phyloP scores from a whole-genome alignment of 441 rosid species.

The Gossypium schwendimanii region DNA sequence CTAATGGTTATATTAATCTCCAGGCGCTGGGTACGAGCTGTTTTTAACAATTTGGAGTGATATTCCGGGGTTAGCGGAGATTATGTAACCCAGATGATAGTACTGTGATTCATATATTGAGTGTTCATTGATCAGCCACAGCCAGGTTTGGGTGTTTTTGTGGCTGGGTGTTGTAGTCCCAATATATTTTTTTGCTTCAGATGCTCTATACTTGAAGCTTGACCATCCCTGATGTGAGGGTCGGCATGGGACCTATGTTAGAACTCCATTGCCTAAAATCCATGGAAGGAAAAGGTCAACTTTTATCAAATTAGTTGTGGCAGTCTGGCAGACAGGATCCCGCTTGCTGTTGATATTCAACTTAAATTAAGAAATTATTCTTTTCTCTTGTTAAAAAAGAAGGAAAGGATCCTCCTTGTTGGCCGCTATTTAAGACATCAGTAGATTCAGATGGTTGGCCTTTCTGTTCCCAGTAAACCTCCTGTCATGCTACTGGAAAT shows the following conservation, averaged over 20 bases:
- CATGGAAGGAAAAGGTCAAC: neutral
- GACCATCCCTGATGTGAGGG: neutral
- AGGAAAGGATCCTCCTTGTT: neutral
- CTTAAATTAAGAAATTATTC: neutral
- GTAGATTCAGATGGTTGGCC: neutral
- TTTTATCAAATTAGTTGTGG: neutral
- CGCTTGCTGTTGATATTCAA: neutral
- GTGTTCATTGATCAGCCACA: neutral
- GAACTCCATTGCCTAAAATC: neutral
- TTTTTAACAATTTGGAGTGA: slow-evolving; percentile 4
- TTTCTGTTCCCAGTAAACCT: neutral
- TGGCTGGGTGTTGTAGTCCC: neutral
- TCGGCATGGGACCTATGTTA: neutral
- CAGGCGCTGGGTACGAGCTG: slow-evolving; percentile 23
- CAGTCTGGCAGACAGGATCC: neutral
- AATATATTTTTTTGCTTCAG: neutral
- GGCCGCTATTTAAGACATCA: neutral
- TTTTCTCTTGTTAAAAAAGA: neutral
- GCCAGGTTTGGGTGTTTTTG: neutral
- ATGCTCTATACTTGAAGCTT: neutral
- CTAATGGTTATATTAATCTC: neutral
- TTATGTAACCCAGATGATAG: neutral
- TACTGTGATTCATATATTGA: neutral
- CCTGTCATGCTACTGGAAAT: neutral
- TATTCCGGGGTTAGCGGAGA: neutral